Evolutionary conservation across 345 rosid genomes (phyloP).

Genomic region (Eucalyptus curtisii): DNA sequence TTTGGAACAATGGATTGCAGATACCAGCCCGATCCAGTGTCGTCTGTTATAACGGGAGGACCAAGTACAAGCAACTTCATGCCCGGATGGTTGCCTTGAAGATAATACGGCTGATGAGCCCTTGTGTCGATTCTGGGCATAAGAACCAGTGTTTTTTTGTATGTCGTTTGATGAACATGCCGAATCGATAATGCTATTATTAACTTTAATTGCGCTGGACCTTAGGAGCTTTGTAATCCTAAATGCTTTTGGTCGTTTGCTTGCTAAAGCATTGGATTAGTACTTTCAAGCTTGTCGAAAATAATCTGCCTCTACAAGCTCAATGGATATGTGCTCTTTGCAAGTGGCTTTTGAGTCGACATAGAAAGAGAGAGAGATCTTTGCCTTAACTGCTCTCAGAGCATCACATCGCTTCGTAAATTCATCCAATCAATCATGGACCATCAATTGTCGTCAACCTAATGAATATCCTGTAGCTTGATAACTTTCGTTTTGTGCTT

Average conservation of each 20-base stretch:
- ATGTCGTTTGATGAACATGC: not conserved
- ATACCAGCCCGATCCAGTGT: constrained; percentile 25
- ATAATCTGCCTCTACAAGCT: not conserved
- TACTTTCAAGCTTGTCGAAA: not conserved
- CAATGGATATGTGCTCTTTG: not conserved
- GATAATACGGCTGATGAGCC: not conserved
- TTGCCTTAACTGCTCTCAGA: not conserved
- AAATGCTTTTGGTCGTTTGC: not conserved
- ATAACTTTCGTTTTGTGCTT: not conserved
- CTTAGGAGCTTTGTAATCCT: not conserved
- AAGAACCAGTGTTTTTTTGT: not conserved
- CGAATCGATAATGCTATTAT: not conserved
- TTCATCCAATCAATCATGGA: not conserved
- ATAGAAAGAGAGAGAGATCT: not conserved
- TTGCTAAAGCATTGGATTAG: not conserved
- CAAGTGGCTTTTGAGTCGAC: not conserved
- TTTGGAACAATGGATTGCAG: not conserved
- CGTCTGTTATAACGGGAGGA: constrained; percentile 36
- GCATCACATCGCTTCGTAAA: not conserved
- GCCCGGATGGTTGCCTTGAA: constrained; percentile 84
- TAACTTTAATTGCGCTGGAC: not conserved
- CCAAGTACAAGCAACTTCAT: constrained; percentile 74
- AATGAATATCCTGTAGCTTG: not conserved
- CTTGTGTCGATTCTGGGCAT: not conserved
- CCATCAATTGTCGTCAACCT: not conserved